Evolutionary conservation across 2,329 filamentous ascomycete species (phyloP), one percentile per base, ranked within the genome.

Genomic region (Stagonosporopsis cucurbitacearum): DNA sequence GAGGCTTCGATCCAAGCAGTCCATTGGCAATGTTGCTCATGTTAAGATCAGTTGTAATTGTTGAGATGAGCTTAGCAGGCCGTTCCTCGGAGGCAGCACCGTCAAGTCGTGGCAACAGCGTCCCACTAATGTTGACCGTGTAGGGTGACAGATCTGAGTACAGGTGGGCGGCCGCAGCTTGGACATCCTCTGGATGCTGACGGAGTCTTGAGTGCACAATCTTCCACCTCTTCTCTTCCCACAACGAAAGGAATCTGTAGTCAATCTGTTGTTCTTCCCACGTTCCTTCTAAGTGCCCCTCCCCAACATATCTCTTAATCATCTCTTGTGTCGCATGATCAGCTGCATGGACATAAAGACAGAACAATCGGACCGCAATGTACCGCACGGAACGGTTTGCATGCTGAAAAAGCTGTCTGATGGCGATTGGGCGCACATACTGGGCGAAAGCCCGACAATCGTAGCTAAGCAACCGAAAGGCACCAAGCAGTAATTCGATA

Each of bases 221-320:
- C 26, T 62, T 68, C 77, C 80, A 82, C 62, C 85, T 79, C 62
- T 82, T 80, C 61, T 87, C 84, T 73, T 88, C 86, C 84, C 85
- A 87, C 26, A 88, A 69, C 42, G 82, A 81, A 26, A 89, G 72
- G 56, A 97, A 94, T 17, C 85, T 84, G 74, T 91, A 96, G 73
- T 98, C 92, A 62, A 95, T 86, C 42, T 78, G 77, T 60, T 81
- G 81, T 32, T 88, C 90, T 76, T 98, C 95, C 82, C 92, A 91
- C 39, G 84, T 79, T 7, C 88, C 92, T 59, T 83, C 73, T 35
- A 96, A 80, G 20, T 84, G 80, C 28, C 84, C 84, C 35, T 83
- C 79, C 42, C 85, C 86, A 51, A 94, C 79, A 73, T 92, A 82
- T 67, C 84, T 81, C 44, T 80, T 77, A 28, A 96, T 77, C 73